Evolutionary conservation across 129 eudicot genomes (phyloP).

Genomic region (Flaveria linearis): DNA sequence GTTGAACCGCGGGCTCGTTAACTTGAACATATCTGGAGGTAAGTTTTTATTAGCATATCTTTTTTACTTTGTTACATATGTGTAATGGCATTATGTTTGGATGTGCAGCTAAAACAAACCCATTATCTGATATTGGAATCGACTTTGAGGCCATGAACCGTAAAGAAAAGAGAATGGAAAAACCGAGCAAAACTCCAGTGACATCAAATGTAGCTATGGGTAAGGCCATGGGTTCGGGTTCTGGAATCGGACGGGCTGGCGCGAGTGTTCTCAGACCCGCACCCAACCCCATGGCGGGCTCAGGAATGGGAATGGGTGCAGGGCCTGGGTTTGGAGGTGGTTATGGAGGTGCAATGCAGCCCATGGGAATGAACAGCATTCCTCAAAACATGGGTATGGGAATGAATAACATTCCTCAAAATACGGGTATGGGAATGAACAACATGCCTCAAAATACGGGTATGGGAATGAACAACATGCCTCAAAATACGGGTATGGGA

Average conservation of each 20-base stretch:
- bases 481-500: constrained; percentile 42
- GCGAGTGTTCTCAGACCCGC: constrained; percentile 64
- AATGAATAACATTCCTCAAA: constrained; percentile 32
- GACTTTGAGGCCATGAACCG: constrained; percentile 96
- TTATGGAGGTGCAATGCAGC: constrained; percentile 41
- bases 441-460: constrained; percentile 36
- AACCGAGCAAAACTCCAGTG: constrained; percentile 62
- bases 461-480: constrained; percentile 42
- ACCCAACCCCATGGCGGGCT: constrained; percentile 59
- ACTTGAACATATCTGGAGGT: constrained; percentile 59
- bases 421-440: constrained; percentile 44
- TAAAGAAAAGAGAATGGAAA: constrained; percentile 90
- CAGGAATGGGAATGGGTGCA: constrained; percentile 67
- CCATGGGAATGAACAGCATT: constrained; percentile 45
- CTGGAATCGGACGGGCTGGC: constrained; percentile 95
- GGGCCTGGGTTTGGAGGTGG: constrained; percentile 30
- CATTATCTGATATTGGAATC: constrained; percentile 79
- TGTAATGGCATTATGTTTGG: neutral
- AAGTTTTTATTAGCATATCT: too few species aligned
- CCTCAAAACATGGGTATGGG: constrained; percentile 45
- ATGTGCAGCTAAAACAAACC: constrained; percentile 90
- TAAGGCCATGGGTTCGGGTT: constrained; percentile 98
- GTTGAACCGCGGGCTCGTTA: constrained; percentile 88
- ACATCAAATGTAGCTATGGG: constrained; percentile 80
- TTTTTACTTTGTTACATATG: too few species aligned